Conservation (phyloP, 352 stramenopile genomes). For the Phytopythium ostracodes region DNA sequence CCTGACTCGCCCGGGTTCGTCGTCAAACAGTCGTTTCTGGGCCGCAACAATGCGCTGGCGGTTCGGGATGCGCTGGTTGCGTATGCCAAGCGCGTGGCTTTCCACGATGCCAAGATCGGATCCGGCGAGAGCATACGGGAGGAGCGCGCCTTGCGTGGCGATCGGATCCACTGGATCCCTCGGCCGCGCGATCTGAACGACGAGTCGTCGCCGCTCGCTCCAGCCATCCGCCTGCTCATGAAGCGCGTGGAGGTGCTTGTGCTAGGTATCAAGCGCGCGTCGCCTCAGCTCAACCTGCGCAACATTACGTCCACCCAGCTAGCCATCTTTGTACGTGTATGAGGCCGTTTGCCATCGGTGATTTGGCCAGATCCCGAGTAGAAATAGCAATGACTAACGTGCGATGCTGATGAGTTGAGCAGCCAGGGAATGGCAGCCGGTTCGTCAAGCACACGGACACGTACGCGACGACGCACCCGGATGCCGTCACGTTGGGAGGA, state of each 20-base stretch:
- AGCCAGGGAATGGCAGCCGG: slow-evolving; percentile 61
- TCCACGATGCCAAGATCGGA: slow-evolving; percentile 50
- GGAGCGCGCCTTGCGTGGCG: slow-evolving; percentile 43
- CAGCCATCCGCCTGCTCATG: slow-evolving; percentile 39
- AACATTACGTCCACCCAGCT: slow-evolving; percentile 75
- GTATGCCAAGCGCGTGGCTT: slow-evolving; percentile 19
- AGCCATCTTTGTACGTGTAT: slow-evolving; percentile 63
- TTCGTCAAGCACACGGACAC: slow-evolving; percentile 75
- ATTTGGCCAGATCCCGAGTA: background rate
- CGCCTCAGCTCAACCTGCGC: slow-evolving; percentile 45
- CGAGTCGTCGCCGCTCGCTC: slow-evolving; percentile 15
- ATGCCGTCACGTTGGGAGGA: slow-evolving; percentile 10
- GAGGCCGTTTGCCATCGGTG: background rate
- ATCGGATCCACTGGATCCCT: slow-evolving; percentile 68
- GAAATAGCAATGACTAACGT: background rate
- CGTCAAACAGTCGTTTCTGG: slow-evolving; percentile 50
- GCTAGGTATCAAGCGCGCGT: slow-evolving; percentile 45
- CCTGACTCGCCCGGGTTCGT: slow-evolving; percentile 47
- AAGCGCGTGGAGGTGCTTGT: slow-evolving; percentile 48
- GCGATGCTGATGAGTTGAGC: slow-evolving; percentile 1
- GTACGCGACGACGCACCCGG: slow-evolving; percentile 33
- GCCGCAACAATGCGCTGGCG: slow-evolving; percentile 20
- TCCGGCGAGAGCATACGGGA: slow-evolving; percentile 33
- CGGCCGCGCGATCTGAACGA: slow-evolving; percentile 32
- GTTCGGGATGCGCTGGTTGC: slow-evolving; percentile 36